A percentile compares a stretch with the other conserved stretches of the same genome.
Evolutionary conservation across 768 basidiomycete genomes (phyloP).

Genomic region (Paxillus ammoniavirescens): DNA sequence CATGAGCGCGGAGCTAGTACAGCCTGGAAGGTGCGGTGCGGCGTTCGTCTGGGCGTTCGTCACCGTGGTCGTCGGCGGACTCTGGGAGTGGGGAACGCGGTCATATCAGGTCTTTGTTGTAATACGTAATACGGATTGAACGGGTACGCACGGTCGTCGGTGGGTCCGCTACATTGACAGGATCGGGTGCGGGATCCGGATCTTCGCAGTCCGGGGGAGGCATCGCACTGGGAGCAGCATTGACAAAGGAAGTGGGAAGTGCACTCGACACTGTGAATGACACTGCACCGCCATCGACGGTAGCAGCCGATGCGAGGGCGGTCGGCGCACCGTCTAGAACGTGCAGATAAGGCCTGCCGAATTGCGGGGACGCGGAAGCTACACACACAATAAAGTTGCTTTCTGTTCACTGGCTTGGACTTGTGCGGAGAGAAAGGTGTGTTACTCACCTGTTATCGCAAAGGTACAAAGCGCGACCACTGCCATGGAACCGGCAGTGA

Average conservation of each 20-base stretch:
- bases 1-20: conserved; percentile 5
- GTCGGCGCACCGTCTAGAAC: conserved; percentile 7
- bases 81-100: neutral
- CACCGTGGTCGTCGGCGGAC: neutral
- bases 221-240: neutral
- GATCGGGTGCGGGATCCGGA: neutral
- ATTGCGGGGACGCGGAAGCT: conserved; percentile 22
- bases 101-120: too few relatives aligned
- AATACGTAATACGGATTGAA: too few relatives aligned
- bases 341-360: conserved; percentile 12
- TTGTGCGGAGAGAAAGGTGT: neutral
- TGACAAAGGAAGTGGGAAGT: neutral
- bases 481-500: conserved; percentile 8
- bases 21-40: conserved; percentile 9
- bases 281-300: neutral
- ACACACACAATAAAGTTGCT: neutral
- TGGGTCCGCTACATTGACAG: neutral
- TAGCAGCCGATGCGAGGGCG: neutral
- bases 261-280: neutral
- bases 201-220: neutral
- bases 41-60: conserved; percentile 8
- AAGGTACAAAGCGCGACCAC: conserved; percentile 11
- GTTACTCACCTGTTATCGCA: conserved; percentile 12
- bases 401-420: neutral
- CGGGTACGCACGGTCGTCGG: conserved; percentile 1